Conservation (phyloP, 257 asterid genomes). For the Thymus quinquecostatus region DNA sequence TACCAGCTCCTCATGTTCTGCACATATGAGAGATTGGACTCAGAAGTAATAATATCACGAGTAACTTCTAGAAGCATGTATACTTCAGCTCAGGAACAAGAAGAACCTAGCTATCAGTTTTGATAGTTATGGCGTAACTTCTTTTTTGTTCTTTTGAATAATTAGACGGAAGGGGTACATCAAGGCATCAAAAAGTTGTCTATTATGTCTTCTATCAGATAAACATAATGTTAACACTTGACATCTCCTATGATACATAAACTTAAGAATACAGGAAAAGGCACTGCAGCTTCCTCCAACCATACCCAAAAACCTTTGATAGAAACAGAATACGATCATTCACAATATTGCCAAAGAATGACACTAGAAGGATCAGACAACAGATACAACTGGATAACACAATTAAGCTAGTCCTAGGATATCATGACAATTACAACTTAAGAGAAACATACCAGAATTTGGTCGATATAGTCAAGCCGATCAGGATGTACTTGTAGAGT, state of each 20-base stretch:
- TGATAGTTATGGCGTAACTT: background rate
- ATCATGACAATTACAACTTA: slow-evolving; percentile 8
- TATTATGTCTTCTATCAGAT: background rate
- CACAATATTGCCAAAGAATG: background rate
- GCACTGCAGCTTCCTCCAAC: slow-evolving; percentile 1
- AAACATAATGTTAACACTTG: slow-evolving; percentile 2
- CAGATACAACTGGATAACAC: background rate
- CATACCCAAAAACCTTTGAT: slow-evolving; percentile 11
- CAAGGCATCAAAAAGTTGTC: background rate
- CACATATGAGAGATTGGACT: background rate
- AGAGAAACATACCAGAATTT: slow-evolving; percentile 70
- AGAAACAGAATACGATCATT: slow-evolving; percentile 14
- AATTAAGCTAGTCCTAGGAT: background rate
- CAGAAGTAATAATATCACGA: background rate
- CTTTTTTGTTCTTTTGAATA: no score
- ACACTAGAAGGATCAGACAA: slow-evolving; percentile 18
- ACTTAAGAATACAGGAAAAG: slow-evolving; percentile 17
- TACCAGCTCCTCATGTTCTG: slow-evolving; percentile 12
- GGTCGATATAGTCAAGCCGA: slow-evolving; percentile 96
- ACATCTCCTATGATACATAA: slow-evolving; percentile 2
- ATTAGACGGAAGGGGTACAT: background rate
- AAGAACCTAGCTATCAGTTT: slow-evolving; percentile 15
- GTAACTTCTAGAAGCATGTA: background rate
- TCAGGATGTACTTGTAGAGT: slow-evolving; percentile 96
- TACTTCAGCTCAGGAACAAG: slow-evolving; percentile 2